Evolutionary conservation across 2,329 filamentous ascomycete genomes (phyloP).

Genomic region (Lecanosticta acicola): DNA sequence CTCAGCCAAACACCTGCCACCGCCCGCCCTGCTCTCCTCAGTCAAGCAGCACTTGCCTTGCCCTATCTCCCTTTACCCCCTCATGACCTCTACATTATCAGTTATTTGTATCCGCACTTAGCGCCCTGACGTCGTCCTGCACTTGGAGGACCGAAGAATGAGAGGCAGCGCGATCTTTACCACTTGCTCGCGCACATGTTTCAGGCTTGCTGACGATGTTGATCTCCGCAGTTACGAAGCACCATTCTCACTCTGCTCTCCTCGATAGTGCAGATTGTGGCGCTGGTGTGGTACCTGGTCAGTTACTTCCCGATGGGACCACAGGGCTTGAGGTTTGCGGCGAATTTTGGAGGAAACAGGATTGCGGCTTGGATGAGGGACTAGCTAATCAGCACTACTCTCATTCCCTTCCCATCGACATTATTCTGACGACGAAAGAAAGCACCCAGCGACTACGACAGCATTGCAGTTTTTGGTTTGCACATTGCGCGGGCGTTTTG

Average conservation of each 20-base stretch:
- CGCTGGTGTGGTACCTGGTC: constrained; percentile 85
- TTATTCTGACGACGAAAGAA: background rate
- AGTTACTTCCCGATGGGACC: constrained; percentile 98
- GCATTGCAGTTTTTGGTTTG: background rate
- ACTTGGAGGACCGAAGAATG: constrained; percentile 2
- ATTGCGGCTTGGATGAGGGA: constrained; percentile 84
- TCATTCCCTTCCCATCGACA: too few species aligned
- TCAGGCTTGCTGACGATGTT: constrained; percentile 35
- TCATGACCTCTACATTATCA: background rate
- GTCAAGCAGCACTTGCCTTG: constrained; percentile 4
- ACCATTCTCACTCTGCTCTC: constrained; percentile 81
- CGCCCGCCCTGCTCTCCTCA: too few species aligned
- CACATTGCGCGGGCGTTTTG: background rate
- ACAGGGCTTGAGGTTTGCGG: constrained; percentile 77
- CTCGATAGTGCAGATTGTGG: constrained; percentile 74
- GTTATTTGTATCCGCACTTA: background rate
- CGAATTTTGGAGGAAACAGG: constrained; percentile 76
- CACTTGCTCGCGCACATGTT: too few species aligned
- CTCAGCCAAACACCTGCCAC: constrained; percentile 9
- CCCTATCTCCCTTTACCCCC: constrained; percentile 11
- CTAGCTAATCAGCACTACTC: constrained; percentile 34
- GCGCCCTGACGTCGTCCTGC: constrained; percentile 8
- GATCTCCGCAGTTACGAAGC: constrained; percentile 61
- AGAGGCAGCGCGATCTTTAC: too few species aligned
- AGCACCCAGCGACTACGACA: background rate